Evolutionary conservation across 129 eudicot species (phyloP).

Genomic region (Artemisia argyi): DNA sequence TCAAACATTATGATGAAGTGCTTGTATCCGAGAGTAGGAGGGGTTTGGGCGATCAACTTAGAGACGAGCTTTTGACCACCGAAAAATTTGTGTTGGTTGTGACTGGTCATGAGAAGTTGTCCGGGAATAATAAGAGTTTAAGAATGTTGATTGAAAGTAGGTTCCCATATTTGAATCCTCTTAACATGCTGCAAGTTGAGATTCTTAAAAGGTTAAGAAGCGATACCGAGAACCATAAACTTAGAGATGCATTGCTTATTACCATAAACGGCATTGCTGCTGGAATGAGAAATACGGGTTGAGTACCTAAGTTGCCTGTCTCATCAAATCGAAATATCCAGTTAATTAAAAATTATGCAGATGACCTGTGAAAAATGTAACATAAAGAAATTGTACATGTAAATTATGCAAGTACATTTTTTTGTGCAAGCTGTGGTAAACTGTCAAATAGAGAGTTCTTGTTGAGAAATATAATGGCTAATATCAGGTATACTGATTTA

Average conservation of each 20-base stretch:
- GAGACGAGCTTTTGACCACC: conserved; percentile 61
- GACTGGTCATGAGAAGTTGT: conserved; percentile 78
- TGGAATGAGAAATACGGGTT: conserved; percentile 98
- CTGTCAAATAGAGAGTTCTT: not conserved
- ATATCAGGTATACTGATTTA: not conserved
- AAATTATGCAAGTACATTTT: not conserved
- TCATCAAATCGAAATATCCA: not conserved
- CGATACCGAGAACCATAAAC: conserved; percentile 67
- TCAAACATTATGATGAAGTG: conserved; percentile 74
- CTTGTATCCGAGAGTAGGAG: conserved; percentile 63
- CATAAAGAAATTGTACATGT: not conserved
- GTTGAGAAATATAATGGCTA: not conserved
- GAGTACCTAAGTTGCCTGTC: not conserved
- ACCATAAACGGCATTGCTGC: conserved; percentile 96
- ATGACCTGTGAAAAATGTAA: not conserved
- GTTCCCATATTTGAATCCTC: conserved; percentile 81
- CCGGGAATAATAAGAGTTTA: conserved; percentile 64
- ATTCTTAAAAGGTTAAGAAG: conserved; percentile 78
- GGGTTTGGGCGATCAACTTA: conserved; percentile 69
- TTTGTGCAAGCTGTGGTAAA: not conserved
- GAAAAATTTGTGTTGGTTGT: conserved; percentile 60
- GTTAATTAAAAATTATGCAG: not conserved
- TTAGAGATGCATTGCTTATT: conserved; percentile 83
- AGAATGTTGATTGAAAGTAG: conserved; percentile 79
- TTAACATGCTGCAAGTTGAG: conserved; percentile 94